Percentiles rank a stretch among this genome's conserved stretches.
phyloP scores from a whole-genome alignment of 345 rosid species.

The Populus tremula region DNA sequence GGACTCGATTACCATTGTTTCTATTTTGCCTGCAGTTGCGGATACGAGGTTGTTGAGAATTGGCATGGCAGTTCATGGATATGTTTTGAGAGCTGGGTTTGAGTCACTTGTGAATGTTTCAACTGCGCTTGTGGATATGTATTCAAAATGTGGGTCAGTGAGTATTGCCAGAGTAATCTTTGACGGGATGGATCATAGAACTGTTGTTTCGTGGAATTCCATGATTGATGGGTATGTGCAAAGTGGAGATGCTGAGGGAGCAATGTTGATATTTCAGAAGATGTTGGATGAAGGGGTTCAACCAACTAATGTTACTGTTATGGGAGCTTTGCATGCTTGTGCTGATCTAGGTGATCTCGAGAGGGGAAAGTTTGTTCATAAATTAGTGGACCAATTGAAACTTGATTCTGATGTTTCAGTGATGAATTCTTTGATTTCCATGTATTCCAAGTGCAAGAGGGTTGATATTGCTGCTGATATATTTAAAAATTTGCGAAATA shows the following conservation, averaged over 20 bases:
- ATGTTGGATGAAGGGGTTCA: slow-evolving; percentile 30
- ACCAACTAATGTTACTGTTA: slow-evolving; percentile 26
- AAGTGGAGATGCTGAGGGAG: slow-evolving; percentile 24
- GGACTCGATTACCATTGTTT: slow-evolving; percentile 23
- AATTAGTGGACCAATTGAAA: slow-evolving; percentile 15
- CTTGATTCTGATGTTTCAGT: slow-evolving; percentile 29
- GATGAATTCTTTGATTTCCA: slow-evolving; percentile 30
- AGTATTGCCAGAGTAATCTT: slow-evolving; percentile 27
- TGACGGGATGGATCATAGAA: slow-evolving; percentile 23
- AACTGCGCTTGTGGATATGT: slow-evolving; percentile 33
- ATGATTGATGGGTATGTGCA: slow-evolving; percentile 30
- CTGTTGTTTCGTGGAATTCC: slow-evolving; percentile 31
- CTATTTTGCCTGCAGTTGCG: slow-evolving; percentile 21
- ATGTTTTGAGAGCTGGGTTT: slow-evolving; percentile 24
- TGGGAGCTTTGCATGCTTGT: slow-evolving; percentile 33
- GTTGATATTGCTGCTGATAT: slow-evolving; percentile 19
- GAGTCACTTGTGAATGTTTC: slow-evolving; percentile 17
- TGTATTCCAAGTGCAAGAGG: slow-evolving; percentile 33
- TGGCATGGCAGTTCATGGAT: slow-evolving; percentile 28
- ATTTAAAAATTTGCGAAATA: slow-evolving; percentile 19
- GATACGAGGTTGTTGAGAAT: slow-evolving; percentile 13
- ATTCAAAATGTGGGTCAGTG: slow-evolving; percentile 19
- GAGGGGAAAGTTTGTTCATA: slow-evolving; percentile 24
- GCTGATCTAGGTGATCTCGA: slow-evolving; percentile 27
- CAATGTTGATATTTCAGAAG: slow-evolving; percentile 21